phyloP scores from a whole-genome alignment of 768 basidiomycete genomes.

The Lepiota subincarnata region DNA sequence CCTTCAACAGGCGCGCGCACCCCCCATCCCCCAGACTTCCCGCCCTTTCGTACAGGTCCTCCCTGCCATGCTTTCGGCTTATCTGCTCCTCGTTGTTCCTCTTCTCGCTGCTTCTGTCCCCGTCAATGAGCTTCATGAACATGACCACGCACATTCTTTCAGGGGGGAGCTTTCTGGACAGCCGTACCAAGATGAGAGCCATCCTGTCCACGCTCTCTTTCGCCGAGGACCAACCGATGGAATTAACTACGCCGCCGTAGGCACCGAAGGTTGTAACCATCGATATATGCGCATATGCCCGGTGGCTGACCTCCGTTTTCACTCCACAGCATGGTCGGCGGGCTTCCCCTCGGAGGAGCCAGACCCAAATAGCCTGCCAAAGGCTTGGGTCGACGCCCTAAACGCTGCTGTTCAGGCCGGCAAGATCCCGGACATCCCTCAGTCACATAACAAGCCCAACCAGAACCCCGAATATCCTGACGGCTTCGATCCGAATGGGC shows the following conservation, averaged over 20 bases:
- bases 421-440: slow-evolving; percentile 67
- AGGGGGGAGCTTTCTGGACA: slow-evolving; percentile 27
- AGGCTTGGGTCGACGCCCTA: slow-evolving; percentile 70
- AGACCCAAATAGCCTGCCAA: slow-evolving; percentile 51
- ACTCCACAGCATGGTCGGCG: slow-evolving; percentile 51
- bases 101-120: slow-evolving; percentile 10
- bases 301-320: neutral
- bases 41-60: slow-evolving; percentile 16
- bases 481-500: slow-evolving; percentile 39
- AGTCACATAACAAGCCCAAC: slow-evolving; percentile 33
- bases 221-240: slow-evolving; percentile 51
- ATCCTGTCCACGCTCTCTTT: slow-evolving; percentile 62
- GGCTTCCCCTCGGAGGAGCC: slow-evolving; percentile 52
- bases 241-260: slow-evolving; percentile 47
- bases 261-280: slow-evolving; percentile 45
- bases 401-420: slow-evolving; percentile 61
- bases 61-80: slow-evolving; percentile 11
- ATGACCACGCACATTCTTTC: slow-evolving; percentile 27
- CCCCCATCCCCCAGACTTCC: slow-evolving; percentile 20
- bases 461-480: slow-evolving; percentile 42
- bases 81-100: slow-evolving; percentile 4
- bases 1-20: neutral
- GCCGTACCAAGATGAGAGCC: slow-evolving; percentile 64
- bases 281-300: neutral
- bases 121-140: slow-evolving; percentile 17